phyloP scores from a whole-genome alignment of 2,329 filamentous ascomycete species.

The Calonectria hawksworthii region DNA sequence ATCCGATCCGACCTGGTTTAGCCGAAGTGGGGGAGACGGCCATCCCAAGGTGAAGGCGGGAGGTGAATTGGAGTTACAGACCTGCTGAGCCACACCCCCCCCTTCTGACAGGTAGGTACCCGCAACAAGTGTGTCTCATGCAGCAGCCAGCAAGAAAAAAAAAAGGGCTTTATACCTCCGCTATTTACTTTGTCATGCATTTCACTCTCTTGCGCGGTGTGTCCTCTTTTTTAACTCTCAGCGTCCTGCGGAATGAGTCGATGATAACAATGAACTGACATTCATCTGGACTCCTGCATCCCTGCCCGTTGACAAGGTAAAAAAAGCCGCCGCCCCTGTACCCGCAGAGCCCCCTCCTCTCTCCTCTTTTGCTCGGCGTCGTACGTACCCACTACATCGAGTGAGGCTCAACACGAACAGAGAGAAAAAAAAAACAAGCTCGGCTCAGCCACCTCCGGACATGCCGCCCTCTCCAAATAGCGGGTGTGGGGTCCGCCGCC shows the following conservation, averaged over 20 bases:
- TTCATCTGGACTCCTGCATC: background rate
- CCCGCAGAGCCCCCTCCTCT: background rate
- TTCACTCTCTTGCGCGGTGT: background rate
- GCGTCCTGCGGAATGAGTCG: slow-evolving; percentile 1
- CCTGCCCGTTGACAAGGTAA: background rate
- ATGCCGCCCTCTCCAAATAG: slow-evolving; percentile 25
- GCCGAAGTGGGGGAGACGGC: background rate
- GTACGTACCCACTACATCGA: background rate
- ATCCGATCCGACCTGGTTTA: slow-evolving; percentile 10
- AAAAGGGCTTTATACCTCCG: background rate
- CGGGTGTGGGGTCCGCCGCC: slow-evolving; percentile 29
- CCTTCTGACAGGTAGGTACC: background rate
- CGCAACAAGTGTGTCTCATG: background rate
- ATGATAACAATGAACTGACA: slow-evolving; percentile 13
- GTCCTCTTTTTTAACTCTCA: slow-evolving; percentile 7
- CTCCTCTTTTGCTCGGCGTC: background rate
- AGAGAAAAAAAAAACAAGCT: slow-evolving; percentile 7
- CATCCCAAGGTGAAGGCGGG: slow-evolving; percentile 7
- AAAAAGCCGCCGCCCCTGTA: background rate
- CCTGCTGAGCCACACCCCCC: slow-evolving; percentile 30
- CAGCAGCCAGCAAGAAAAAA: background rate
- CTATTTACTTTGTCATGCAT: background rate
- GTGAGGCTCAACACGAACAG: slow-evolving; percentile 7
- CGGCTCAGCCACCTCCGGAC: slow-evolving; percentile 32
- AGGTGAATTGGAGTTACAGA: background rate